A percentile compares a stretch with the other conserved stretches of the same genome.
phyloP scores from a whole-genome alignment of 371 early-diverging fungal species.

The Choanephora cucurbitarum region DNA sequence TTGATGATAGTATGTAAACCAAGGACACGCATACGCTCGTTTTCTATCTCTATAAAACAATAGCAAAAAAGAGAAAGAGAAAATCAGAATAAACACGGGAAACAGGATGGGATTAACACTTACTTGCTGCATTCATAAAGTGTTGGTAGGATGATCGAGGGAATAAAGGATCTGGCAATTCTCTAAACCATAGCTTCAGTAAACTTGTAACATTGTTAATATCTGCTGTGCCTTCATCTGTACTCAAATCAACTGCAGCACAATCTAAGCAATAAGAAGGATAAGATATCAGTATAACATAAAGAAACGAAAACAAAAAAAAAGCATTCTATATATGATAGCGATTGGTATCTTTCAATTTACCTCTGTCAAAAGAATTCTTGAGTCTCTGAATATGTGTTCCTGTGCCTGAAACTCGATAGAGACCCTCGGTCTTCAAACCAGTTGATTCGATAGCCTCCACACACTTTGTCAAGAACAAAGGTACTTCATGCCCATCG shows the following conservation, averaged over 20 bases:
- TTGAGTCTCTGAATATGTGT: slow-evolving; percentile 70
- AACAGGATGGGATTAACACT: slow-evolving; percentile 9
- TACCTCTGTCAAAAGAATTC: slow-evolving; percentile 71
- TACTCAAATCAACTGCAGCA: slow-evolving; percentile 60
- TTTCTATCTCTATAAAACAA: slow-evolving; percentile 22
- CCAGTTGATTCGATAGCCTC: slow-evolving; percentile 74
- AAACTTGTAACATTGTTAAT: slow-evolving; percentile 80
- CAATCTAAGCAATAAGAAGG: slow-evolving; percentile 44
- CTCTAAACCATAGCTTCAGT: slow-evolving; percentile 91
- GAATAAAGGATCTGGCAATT: slow-evolving; percentile 86
- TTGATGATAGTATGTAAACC: slow-evolving; percentile 70
- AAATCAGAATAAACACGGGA: slow-evolving; percentile 37
- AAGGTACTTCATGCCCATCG: slow-evolving; percentile 70
- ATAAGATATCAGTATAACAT: not conserved
- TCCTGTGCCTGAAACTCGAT: slow-evolving; percentile 80
- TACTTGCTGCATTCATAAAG: slow-evolving; percentile 72
- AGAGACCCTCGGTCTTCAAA: slow-evolving; percentile 73
- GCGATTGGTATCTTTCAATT: not conserved
- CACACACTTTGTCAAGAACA: slow-evolving; percentile 73
- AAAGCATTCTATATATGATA: not conserved
- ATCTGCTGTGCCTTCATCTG: slow-evolving; percentile 62
- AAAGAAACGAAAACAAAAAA: no score
- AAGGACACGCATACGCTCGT: slow-evolving; percentile 59
- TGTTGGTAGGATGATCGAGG: slow-evolving; percentile 63
- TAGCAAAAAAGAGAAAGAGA: not conserved